Evolutionary conservation across 495 filamentous ascomycete genomes (phyloP), one percentile per base, ranked within the genome.

Genomic region (Cenococcum geophilum): DNA sequence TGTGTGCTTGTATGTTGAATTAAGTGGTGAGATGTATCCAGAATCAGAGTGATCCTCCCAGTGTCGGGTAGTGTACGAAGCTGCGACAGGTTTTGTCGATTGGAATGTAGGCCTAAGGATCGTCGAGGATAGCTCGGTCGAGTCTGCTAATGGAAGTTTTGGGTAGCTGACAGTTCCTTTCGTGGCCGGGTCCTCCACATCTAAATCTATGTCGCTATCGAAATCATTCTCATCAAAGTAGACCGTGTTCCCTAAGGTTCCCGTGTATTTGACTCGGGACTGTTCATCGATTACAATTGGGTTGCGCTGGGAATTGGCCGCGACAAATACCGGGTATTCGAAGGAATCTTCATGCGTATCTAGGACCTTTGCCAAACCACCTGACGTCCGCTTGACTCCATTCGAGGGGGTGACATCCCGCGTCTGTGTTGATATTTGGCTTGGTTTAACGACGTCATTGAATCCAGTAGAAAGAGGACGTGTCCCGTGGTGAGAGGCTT

Each of bases 211-310:
- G 60, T 89, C 86, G 60, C 86, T 83, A 64, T 85, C 85, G 67
- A 89, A 88, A 61, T 89, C 87, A 55, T 83, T 78, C 53, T 85
- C 83, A 55, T 78, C 77, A 63, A 83, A 80, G 58, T 77, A 78
- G 14, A 85, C 76, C 6, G 27, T 71, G 36, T 45, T 21, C 35
- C 40, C 37, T 8, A 57, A 27, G 0, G 53, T 42, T 12, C 52
- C 45, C 25, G 55, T 36, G 32, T 45, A 8, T 5, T 58, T 48
- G 53, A 12, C 32, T n/a, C 21, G 23, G 8, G 22, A 32, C 51
- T 21, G 8, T 8, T 27, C 27, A 23, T 32, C 21, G 5, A 27
- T 52, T 23, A 25, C 14, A 8, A 23, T 20, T 57, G 66, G 49
- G 21, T 52, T 52, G 0, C 25, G 20, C 57, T 53, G 47, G 51